These are phyloP conservation scores for Emergomyces orientalis DNA, from an alignment of 2,329 filamentous ascomycete species.

Conservation along the genomic window DNA sequence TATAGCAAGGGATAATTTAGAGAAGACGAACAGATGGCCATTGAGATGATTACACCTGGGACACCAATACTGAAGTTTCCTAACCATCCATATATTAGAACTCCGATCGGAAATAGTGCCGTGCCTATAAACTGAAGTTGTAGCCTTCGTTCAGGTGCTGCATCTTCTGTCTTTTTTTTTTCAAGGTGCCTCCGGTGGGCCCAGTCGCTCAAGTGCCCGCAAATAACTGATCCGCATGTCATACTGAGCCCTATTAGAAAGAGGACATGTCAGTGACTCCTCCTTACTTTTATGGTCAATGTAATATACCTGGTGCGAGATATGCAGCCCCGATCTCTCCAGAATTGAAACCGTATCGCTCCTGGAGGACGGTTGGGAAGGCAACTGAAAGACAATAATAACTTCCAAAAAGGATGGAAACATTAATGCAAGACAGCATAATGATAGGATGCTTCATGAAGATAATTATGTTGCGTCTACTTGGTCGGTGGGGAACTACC, in stretches of 20 bases:
- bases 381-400: conserved; percentile 28
- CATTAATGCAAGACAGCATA: conserved; percentile 27
- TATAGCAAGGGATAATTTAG: not conserved
- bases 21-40: conserved; percentile 2
- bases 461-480: conserved; percentile 20
- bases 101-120: conserved; percentile 2
- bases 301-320: conserved; percentile 18
- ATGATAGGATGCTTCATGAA: conserved; percentile 29
- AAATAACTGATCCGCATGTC: conserved; percentile 6
- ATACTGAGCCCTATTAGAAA: not conserved
- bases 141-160: conserved; percentile 5
- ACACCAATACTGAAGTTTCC: conserved; percentile 5
- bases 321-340: conserved; percentile 30
- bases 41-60: conserved; percentile 2
- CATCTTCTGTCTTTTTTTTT: not conserved
- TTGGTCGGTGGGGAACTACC: conserved; percentile 23
- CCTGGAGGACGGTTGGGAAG: conserved; percentile 24
- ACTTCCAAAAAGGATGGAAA: conserved; percentile 26
- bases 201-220: conserved; percentile 5
- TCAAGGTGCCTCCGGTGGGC: not conserved
- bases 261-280: not conserved
- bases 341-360: conserved; percentile 29
- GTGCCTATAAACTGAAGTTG: conserved; percentile 6
- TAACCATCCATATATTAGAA: conserved; percentile 6
- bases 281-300: not conserved